phyloP scores from a whole-genome alignment of 108 stramenopile genomes.

The Pseudonitzschia multistriata region DNA sequence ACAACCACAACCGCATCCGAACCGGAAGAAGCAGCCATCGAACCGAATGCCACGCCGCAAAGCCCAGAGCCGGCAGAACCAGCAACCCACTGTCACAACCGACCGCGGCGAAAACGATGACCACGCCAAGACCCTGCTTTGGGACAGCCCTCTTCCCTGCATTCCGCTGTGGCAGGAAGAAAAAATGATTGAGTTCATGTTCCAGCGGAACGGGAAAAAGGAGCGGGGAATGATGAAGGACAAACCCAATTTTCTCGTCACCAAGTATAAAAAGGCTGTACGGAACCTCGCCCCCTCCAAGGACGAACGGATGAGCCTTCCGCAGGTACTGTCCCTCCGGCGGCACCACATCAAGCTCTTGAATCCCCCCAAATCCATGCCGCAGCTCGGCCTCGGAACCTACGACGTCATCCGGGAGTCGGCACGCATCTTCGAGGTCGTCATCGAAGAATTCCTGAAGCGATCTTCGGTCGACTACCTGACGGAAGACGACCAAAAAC shows the following conservation, averaged over 20 bases:
- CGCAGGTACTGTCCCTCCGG: slow-evolving; percentile 57
- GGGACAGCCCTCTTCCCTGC: slow-evolving; percentile 1
- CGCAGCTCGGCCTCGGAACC: slow-evolving; percentile 43
- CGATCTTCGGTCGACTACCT: slow-evolving; percentile 32
- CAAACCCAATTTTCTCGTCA: slow-evolving; percentile 48
- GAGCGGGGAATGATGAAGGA: slow-evolving; percentile 76
- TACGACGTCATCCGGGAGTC: slow-evolving; percentile 40
- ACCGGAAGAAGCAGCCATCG: too few species aligned
- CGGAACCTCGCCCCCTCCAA: slow-evolving; percentile 15
- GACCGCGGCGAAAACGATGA: background rate
- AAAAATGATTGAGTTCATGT: slow-evolving; percentile 23
- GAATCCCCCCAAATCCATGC: slow-evolving; percentile 41
- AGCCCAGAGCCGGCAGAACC: background rate
- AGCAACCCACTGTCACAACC: background rate
- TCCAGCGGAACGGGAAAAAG: slow-evolving; percentile 39
- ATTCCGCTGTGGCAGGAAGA: slow-evolving; percentile 20
- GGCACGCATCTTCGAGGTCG: slow-evolving; percentile 57
- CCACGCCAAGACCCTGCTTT: background rate
- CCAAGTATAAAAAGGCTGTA: slow-evolving; percentile 28
- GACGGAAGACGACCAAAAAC: slow-evolving; percentile 63
- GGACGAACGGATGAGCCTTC: slow-evolving; percentile 39
- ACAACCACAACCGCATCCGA: too few species aligned
- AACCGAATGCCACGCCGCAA: background rate
- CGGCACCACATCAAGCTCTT: slow-evolving; percentile 64
- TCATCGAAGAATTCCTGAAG: slow-evolving; percentile 43